Base-by-base conservation (phyloP, 306 rosid species). In the Vicia villosa region DNA sequence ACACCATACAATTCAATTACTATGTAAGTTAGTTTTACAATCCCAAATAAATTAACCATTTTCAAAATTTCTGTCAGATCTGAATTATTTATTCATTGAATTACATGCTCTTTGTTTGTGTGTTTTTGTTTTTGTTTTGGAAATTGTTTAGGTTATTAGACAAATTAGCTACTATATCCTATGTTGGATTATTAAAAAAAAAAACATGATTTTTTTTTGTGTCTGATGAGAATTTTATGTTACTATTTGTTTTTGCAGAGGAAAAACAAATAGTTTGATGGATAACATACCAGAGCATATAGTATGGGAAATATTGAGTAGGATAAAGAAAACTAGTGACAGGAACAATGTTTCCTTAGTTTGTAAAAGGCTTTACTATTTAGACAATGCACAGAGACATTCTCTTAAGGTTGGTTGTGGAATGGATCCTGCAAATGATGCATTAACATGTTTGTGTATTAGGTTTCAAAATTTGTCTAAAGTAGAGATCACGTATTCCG, bases 341-440 rank as follows among this genome's bases (percentile, higher is more conserved):
- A 83, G 93, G 78, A 88, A 88, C 74, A 81, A 83, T 15, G 52
- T 83, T 69, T 85, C 96, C 24, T 56, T 89, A 19, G 64, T 81
- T 5, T 88, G 90, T 80, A 93, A 86, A 63, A 77, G 77, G 45
- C 79, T 90, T 72, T 74, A 83, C 6, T 12, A 51, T 24, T 70
- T 86, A 73, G 98, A 90, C 20, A 92, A 83, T 67, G 86, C 84
- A 40, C 92, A 92, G 58, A 85, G 96, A 74, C 42, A 82, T 41
- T 80, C 78, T 40, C 84, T 90, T 66, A 81, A 83, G 70, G 82
- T 90, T 64, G 98, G 98, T 13, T 93, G 93, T 61, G 96, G 96
- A 69, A 85, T 93, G 84, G 84, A 90, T 75, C 98, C 98, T 68
- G 91, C 96, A 7, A 86, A 88, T 76, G 87, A 83, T 74, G 96